These are phyloP conservation scores for Rutstroemia sydowiana DNA, from an alignment of 2,329 filamentous ascomycete genomes.

Conservation along the genomic window DNA sequence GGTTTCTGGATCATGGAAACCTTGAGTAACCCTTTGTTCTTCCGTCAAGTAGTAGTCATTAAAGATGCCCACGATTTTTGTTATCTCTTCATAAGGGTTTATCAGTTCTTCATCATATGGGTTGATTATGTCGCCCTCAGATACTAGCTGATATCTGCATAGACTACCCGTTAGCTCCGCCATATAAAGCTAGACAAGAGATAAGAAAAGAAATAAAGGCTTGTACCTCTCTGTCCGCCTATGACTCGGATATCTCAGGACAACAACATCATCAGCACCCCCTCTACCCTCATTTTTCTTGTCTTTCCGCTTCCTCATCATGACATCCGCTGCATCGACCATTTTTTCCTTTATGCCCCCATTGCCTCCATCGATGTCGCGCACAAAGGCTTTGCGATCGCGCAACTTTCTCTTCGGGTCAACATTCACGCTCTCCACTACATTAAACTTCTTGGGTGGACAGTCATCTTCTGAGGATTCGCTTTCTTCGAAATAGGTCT, in stretches of 20 bases:
- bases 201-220: neutral
- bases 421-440: slow-evolving; percentile 7
- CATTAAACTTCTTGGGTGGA: slow-evolving; percentile 16
- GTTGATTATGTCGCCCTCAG: slow-evolving; percentile 72
- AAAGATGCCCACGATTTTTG: slow-evolving; percentile 60
- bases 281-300: slow-evolving; percentile 39
- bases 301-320: slow-evolving; percentile 42
- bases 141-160: slow-evolving; percentile 63
- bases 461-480: neutral
- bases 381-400: slow-evolving; percentile 22
- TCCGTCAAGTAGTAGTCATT: slow-evolving; percentile 71
- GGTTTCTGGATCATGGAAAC: slow-evolving; percentile 62
- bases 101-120: slow-evolving; percentile 72
- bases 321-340: slow-evolving; percentile 51
- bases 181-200: neutral
- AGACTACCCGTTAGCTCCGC: neutral
- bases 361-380: slow-evolving; percentile 16
- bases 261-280: slow-evolving; percentile 46
- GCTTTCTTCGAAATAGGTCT: neutral
- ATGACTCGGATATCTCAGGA: slow-evolving; percentile 78
- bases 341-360: slow-evolving; percentile 29
- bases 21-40: slow-evolving; percentile 46
- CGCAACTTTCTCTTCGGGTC: slow-evolving; percentile 25
- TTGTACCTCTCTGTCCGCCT: slow-evolving; percentile 59
- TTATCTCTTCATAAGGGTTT: slow-evolving; percentile 67